These are phyloP conservation scores for Candida sp. DNA, from an alignment of 1,139 yeast genomes.

Conservation along the genomic window DNA sequence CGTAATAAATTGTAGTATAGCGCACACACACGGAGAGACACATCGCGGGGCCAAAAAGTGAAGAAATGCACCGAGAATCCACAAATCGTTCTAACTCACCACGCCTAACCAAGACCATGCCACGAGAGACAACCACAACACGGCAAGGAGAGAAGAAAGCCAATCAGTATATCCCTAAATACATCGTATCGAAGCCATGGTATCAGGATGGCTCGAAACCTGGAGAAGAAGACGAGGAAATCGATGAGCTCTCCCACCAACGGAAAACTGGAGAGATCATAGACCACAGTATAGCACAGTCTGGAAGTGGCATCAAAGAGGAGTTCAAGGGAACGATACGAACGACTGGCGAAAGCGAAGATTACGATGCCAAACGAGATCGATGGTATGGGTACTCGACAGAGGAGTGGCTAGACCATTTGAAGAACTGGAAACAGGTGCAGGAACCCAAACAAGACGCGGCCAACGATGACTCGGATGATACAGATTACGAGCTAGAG, in stretches of 20 bases:
- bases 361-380: conserved; percentile 74
- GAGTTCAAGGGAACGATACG: conserved; percentile 19
- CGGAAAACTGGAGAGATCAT: conserved; percentile 24
- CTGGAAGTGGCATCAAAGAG: conserved; percentile 40
- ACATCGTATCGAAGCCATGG: conserved; percentile 34
- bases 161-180: conserved; percentile 33
- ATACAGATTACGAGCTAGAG: conserved; percentile 54
- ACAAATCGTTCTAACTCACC: not conserved
- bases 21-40: not conserved
- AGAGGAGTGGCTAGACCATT: conserved; percentile 58
- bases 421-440: conserved; percentile 47
- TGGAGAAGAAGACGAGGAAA: conserved; percentile 10
- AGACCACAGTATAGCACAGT: conserved; percentile 34
- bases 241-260: conserved; percentile 29
- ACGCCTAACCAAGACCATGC: not conserved
- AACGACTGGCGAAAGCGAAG: conserved; percentile 37
- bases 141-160: conserved; percentile 13
- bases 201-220: conserved; percentile 19
- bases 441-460: conserved; percentile 22
- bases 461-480: conserved; percentile 33
- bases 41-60: not conserved
- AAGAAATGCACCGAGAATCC: not conserved
- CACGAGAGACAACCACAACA: conserved; percentile 5
- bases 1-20: not conserved
- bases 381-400: conserved; percentile 79